phyloP scores from a whole-genome alignment of 768 basidiomycete species.

The Dentipellis fragilis region DNA sequence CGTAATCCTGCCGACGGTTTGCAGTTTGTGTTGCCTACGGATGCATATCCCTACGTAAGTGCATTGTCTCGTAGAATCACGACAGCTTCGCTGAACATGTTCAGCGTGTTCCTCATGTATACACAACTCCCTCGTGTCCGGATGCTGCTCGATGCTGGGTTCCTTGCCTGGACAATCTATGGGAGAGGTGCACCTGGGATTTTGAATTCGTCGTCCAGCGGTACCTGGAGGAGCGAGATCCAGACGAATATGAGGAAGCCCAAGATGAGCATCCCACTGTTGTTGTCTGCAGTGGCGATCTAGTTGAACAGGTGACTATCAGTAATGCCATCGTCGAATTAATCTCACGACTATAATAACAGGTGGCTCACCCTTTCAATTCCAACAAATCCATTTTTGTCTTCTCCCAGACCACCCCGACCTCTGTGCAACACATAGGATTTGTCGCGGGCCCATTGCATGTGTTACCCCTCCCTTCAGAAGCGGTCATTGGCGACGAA shows the following conservation, averaged over 20 bases:
- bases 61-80: neutral
- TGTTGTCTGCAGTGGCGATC: slow-evolving; percentile 89
- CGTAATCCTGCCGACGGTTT: slow-evolving; percentile 77
- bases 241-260: slow-evolving; percentile 34
- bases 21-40: slow-evolving; percentile 73
- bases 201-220: slow-evolving; percentile 92
- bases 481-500: slow-evolving; percentile 51
- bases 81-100: neutral
- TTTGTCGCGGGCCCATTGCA: slow-evolving; percentile 96
- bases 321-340: neutral
- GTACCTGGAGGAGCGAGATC: slow-evolving; percentile 57
- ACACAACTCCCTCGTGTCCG: slow-evolving; percentile 77
- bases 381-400: slow-evolving; percentile 92
- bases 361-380: slow-evolving; percentile 91
- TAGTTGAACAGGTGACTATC: slow-evolving; percentile 73
- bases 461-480: slow-evolving; percentile 56
- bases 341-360: neutral
- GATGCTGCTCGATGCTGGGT: slow-evolving; percentile 97
- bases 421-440: slow-evolving; percentile 92
- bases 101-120: slow-evolving; percentile 89
- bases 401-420: slow-evolving; percentile 76
- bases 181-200: slow-evolving; percentile 98
- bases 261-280: slow-evolving; percentile 65
- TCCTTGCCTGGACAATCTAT: slow-evolving; percentile 90
- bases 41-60: slow-evolving; percentile 77